These are phyloP conservation scores for Apiotrichum veenhuisii DNA, from an alignment of 1,284 basidiomycete genomes.

Conservation along the genomic window DNA sequence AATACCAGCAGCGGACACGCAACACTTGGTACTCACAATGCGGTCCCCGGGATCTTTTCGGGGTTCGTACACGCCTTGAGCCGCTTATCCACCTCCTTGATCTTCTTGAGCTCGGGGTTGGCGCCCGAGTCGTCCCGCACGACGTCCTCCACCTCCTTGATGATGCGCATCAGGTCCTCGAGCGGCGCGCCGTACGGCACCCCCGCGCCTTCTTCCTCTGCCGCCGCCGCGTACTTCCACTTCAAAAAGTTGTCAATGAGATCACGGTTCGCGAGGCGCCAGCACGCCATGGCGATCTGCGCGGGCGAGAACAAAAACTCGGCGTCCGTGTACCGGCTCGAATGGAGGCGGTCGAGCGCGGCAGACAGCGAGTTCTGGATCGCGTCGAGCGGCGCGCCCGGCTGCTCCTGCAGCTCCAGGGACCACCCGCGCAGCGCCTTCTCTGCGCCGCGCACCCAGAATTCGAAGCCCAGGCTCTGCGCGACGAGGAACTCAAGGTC, in stretches of 20 bases:
- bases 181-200: slow-evolving; percentile 29
- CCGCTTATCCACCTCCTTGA: slow-evolving; percentile 79
- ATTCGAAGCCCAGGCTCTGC: slow-evolving; percentile 89
- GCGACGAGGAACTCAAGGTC: slow-evolving; percentile 93
- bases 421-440: slow-evolving; percentile 83
- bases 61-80: slow-evolving; percentile 86
- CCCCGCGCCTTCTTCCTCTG: slow-evolving; percentile 35
- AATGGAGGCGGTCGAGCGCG: slow-evolving; percentile 55
- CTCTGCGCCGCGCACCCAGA: slow-evolving; percentile 86
- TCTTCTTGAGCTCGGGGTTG: slow-evolving; percentile 70
- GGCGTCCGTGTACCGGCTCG: slow-evolving; percentile 79
- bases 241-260: slow-evolving; percentile 67
- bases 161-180: slow-evolving; percentile 48
- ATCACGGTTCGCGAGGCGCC: slow-evolving; percentile 62
- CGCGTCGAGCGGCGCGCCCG: slow-evolving; percentile 11
- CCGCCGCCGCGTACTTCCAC: slow-evolving; percentile 29
- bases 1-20: too few relatives aligned
- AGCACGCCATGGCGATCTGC: slow-evolving; percentile 85
- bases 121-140: slow-evolving; percentile 54
- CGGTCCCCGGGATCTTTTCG: slow-evolving; percentile 82
- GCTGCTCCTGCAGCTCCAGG: slow-evolving; percentile 73
- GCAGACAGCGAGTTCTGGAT: slow-evolving; percentile 28
- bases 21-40: slow-evolving; percentile 54
- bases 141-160: slow-evolving; percentile 59
- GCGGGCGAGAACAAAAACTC: slow-evolving; percentile 89